phyloP scores from a whole-genome alignment of 208 protist genomes.

The Lotmaria passim region DNA sequence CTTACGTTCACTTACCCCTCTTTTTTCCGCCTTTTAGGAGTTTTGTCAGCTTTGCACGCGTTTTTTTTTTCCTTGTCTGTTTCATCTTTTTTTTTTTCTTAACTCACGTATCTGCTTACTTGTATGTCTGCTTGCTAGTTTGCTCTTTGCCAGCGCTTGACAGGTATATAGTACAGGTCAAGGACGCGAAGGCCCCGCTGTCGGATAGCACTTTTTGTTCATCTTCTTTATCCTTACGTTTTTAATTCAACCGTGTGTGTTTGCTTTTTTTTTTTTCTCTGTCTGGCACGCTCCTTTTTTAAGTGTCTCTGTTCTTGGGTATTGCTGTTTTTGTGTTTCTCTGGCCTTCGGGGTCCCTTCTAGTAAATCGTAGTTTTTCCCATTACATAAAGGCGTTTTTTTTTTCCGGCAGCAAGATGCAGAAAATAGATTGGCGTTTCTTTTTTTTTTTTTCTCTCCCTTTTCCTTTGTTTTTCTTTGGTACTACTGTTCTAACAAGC shows the following conservation, averaged over 20 bases:
- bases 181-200: too few species aligned
- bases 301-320: neutral
- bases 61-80: neutral
- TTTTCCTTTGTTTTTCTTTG: conserved; percentile 3
- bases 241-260: neutral
- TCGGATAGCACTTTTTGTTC: neutral
- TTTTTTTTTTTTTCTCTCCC: conserved; percentile 5
- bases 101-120: neutral
- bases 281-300: neutral
- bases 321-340: conserved; percentile 7
- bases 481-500: too few species aligned
- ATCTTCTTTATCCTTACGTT: conserved; percentile 1
- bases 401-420: too few species aligned
- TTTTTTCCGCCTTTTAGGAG: neutral
- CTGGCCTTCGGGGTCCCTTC: neutral
- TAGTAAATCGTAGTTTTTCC: too few species aligned
- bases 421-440: too few species aligned
- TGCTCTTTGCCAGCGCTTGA: neutral
- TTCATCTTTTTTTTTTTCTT: neutral
- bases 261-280: neutral
- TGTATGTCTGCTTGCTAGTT: neutral
- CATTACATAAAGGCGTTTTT: too few species aligned
- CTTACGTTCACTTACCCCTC: neutral
- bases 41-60: neutral
- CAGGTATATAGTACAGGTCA: neutral